phyloP scores from a whole-genome alignment of 2,329 filamentous ascomycete species.

The Ophiostoma populinum region DNA sequence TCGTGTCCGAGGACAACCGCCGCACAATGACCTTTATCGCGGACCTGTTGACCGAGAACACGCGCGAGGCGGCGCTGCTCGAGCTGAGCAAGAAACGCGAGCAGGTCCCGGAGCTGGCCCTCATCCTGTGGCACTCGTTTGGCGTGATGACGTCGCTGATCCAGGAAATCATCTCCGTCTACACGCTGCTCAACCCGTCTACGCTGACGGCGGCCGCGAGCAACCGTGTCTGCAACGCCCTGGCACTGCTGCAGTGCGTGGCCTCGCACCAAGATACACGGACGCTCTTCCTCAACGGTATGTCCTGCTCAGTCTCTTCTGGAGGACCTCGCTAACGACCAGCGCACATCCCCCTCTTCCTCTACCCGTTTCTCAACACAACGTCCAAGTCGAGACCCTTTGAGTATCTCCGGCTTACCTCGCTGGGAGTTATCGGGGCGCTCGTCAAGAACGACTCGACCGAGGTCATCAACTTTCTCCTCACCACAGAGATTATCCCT shows the following conservation, averaged over 20 bases:
- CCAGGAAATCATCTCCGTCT: conserved; percentile 97
- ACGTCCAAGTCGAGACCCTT: conserved; percentile 96
- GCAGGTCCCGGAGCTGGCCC: conserved; percentile 86
- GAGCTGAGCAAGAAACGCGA: conserved; percentile 98
- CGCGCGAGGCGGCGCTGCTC: conserved; percentile 76
- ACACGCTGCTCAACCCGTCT: conserved; percentile 88
- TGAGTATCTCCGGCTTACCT: conserved; percentile 91
- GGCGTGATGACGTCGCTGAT: conserved; percentile 96
- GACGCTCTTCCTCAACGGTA: conserved; percentile 84
- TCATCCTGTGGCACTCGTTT: conserved; percentile 97
- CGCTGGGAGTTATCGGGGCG: conserved; percentile 88
- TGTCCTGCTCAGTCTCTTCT: conserved; percentile 10
- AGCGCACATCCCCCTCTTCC: conserved; percentile 95
- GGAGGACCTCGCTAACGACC: neutral
- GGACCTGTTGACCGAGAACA: conserved; percentile 72
- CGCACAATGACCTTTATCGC: conserved; percentile 87
- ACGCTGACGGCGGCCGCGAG: conserved; percentile 95
- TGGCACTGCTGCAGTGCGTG: conserved; percentile 90
- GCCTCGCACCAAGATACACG: conserved; percentile 94
- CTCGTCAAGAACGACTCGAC: conserved; percentile 97
- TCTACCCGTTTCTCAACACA: conserved; percentile 96
- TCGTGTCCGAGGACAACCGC: conserved; percentile 73
- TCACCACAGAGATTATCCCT: conserved; percentile 96
- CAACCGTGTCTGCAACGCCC: conserved; percentile 91
- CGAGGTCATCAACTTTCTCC: conserved; percentile 95